Percentiles rank a stretch among this genome's conserved stretches.
Evolutionary conservation across 169 alveolate genomes (phyloP).

Genomic region (Cryptosporidium canis): DNA sequence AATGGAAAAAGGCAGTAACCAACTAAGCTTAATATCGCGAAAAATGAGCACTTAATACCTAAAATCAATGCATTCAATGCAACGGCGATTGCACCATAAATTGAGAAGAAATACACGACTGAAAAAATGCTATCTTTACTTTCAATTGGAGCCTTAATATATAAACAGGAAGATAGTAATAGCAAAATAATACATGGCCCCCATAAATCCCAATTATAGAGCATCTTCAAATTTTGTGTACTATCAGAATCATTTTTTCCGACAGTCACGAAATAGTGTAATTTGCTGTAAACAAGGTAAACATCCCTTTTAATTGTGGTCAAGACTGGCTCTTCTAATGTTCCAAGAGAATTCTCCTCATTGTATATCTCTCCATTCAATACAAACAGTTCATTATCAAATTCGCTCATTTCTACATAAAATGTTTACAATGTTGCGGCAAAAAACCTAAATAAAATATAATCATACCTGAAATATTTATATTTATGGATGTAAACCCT

Average conservation of each 20-base stretch:
- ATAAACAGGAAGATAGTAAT: slow-evolving; percentile 37
- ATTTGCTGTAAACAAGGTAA: slow-evolving; percentile 12
- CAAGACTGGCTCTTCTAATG: slow-evolving; percentile 25
- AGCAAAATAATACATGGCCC: slow-evolving; percentile 58
- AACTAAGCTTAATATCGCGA: slow-evolving; percentile 41
- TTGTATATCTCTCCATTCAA: slow-evolving; percentile 18
- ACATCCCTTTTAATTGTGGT: slow-evolving; percentile 39
- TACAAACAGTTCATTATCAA: background rate
- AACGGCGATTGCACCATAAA: slow-evolving; percentile 19
- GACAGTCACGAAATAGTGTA: slow-evolving; percentile 10
- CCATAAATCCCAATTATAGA: slow-evolving; percentile 71
- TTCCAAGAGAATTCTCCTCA: slow-evolving; percentile 2
- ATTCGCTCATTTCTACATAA: background rate
- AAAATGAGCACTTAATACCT: slow-evolving; percentile 56
- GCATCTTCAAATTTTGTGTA: slow-evolving; percentile 27
- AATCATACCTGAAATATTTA: background rate
- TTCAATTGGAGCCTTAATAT: slow-evolving; percentile 44
- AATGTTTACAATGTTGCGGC: background rate
- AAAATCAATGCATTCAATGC: slow-evolving; percentile 40
- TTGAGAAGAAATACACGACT: slow-evolving; percentile 15
- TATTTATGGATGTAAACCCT: slow-evolving; percentile 60
- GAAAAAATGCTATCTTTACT: slow-evolving; percentile 35
- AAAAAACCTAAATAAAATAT: background rate
- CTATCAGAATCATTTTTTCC: background rate
- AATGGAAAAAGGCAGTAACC: slow-evolving; percentile 60